These are phyloP conservation scores for Eutrema japonicum DNA, from an alignment of 345 rosid species.

Conservation along the genomic window DNA sequence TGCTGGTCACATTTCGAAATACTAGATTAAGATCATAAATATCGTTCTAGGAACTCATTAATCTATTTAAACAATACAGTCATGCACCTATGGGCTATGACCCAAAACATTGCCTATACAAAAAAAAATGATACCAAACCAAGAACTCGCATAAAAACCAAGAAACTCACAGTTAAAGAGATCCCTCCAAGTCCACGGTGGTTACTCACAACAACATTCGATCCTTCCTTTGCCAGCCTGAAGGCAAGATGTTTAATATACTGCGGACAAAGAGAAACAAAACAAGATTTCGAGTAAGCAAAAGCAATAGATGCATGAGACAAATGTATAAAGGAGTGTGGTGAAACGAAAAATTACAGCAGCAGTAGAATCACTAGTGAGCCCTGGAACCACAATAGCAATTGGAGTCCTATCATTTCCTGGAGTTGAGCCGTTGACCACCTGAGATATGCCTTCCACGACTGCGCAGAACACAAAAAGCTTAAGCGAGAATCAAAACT, in stretches of 20 bases:
- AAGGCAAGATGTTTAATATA: constrained; percentile 77
- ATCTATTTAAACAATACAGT: background rate
- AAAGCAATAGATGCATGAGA: background rate
- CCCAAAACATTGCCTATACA: background rate
- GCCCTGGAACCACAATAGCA: constrained; percentile 72
- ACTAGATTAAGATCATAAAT: background rate
- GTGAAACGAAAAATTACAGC: constrained; percentile 47
- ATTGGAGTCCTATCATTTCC: constrained; percentile 60
- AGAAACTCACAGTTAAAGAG: constrained; percentile 75
- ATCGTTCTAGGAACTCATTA: background rate
- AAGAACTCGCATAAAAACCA: background rate
- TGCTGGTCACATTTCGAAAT: background rate
- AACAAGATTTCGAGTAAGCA: background rate
- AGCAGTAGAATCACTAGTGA: constrained; percentile 75
- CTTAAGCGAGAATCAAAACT: constrained; percentile 1
- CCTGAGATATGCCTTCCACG: constrained; percentile 41
- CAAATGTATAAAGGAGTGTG: background rate
- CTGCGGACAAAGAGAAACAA: constrained; percentile 41
- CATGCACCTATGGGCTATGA: background rate
- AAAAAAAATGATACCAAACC: background rate
- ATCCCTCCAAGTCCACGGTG: constrained; percentile 93
- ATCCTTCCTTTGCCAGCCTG: constrained; percentile 63
- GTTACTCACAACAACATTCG: constrained; percentile 89
- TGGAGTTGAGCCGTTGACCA: constrained; percentile 31
- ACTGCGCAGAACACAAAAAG: constrained; percentile 20